Evolutionary conservation across 176 grass and related monocot genomes (phyloP).

Genomic region (Ananas comosus): DNA sequence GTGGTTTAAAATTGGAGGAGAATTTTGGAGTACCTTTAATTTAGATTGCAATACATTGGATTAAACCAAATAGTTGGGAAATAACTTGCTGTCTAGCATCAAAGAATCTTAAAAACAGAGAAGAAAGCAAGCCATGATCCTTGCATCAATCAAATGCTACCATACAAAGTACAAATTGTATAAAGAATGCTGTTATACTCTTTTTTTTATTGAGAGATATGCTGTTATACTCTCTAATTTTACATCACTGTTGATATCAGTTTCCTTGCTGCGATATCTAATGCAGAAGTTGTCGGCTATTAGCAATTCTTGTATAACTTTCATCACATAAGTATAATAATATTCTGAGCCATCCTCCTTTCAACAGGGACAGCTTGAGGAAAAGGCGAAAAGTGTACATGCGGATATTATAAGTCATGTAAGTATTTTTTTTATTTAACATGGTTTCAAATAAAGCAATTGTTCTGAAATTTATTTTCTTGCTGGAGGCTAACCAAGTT

Average conservation of each 20-base stretch:
- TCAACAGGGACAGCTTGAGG: conserved; percentile 57
- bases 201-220: no score
- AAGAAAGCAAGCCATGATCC: no score
- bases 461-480: neutral
- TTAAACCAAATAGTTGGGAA: no score
- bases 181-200: neutral
- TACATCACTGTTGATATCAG: neutral
- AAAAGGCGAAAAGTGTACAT: conserved; percentile 55
- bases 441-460: no score
- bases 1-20: no score
- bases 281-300: neutral
- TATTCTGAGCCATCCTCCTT: conserved; percentile 16
- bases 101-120: no score
- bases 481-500: conserved; percentile 12
- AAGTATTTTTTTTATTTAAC: conserved; percentile 22
- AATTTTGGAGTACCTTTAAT: no score
- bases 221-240: neutral
- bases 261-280: neutral
- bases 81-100: no score
- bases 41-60: no score
- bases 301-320: neutral
- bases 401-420: conserved; percentile 73
- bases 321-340: neutral
- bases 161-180: neutral
- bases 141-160: neutral